Percentiles rank a stretch among this genome's conserved stretches.
phyloP scores from a whole-genome alignment of 208 protist species.

The Leishmania lainsoni region DNA sequence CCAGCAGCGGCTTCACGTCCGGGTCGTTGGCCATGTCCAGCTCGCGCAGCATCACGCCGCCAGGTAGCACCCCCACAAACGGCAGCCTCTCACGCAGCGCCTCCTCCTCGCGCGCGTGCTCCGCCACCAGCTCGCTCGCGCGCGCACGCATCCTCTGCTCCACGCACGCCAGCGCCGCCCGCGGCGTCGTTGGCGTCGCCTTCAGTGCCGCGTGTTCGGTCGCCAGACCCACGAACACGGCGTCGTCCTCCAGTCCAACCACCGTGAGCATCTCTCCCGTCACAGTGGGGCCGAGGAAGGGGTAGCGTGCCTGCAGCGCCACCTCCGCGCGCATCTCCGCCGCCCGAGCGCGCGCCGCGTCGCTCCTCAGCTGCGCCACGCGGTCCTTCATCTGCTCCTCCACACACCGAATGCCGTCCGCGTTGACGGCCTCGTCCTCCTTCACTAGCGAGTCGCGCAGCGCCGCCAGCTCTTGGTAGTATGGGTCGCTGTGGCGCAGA shows the following conservation, averaged over 20 bases:
- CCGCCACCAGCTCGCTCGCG: constrained; percentile 3
- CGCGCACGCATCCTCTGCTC: too few species aligned
- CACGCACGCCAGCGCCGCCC: constrained; percentile 4
- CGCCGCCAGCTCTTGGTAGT: constrained; percentile 57
- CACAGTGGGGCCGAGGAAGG: too few species aligned
- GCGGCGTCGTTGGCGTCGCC: background rate
- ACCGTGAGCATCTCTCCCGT: background rate
- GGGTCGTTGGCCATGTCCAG: constrained; percentile 35
- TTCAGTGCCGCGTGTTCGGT: background rate
- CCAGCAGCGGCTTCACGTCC: constrained; percentile 32
- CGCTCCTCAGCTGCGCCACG: too few species aligned
- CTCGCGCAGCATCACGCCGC: constrained; percentile 35
- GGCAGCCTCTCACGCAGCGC: constrained; percentile 31
- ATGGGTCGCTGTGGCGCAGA: constrained; percentile 34
- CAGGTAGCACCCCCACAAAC: constrained; percentile 35
- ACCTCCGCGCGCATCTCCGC: too few species aligned
- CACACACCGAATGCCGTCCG: constrained; percentile 36
- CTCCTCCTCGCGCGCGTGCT: constrained; percentile 26
- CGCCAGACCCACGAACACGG: constrained; percentile 3
- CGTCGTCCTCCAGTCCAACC: background rate
- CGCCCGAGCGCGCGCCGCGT: too few species aligned
- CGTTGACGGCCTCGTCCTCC: constrained; percentile 40
- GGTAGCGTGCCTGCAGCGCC: too few species aligned
- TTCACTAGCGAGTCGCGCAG: constrained; percentile 35
- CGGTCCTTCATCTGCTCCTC: too few species aligned